These are phyloP conservation scores for Claviceps sp. DNA, from an alignment of 2,329 filamentous ascomycete species.

Conservation along the genomic window DNA sequence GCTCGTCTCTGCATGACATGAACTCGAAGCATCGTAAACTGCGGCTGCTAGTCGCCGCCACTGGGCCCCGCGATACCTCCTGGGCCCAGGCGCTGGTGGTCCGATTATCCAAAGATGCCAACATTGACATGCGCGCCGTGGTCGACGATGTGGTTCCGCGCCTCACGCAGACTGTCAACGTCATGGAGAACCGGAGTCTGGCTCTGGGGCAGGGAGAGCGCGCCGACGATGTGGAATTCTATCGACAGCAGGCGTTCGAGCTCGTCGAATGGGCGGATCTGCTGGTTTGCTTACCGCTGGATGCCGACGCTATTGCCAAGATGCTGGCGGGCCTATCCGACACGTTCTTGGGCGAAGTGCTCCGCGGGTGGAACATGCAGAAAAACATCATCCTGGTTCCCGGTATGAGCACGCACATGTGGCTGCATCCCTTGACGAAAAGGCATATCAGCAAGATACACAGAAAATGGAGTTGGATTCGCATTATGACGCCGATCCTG, in stretches of 20 bases:
- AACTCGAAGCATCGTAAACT: constrained; percentile 31
- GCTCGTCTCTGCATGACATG: constrained; percentile 24
- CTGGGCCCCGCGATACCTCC: constrained; percentile 50
- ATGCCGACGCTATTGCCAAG: constrained; percentile 71
- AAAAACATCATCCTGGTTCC: constrained; percentile 79
- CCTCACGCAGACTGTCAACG: constrained; percentile 48
- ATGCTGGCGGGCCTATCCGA: constrained; percentile 79
- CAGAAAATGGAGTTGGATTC: constrained; percentile 76
- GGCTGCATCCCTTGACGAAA: constrained; percentile 80
- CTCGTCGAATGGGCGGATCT: constrained; percentile 81
- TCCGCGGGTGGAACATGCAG: constrained; percentile 75
- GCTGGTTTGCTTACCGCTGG: constrained; percentile 70
- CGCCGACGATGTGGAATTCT: constrained; percentile 38
- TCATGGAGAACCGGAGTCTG: constrained; percentile 40
- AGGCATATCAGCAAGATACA: constrained; percentile 75
- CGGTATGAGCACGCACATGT: constrained; percentile 79
- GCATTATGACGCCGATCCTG: constrained; percentile 65
- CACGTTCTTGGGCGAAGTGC: constrained; percentile 64
- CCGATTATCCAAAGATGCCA: constrained; percentile 50
- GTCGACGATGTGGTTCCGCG: constrained; percentile 52
- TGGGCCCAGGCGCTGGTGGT: constrained; percentile 54
- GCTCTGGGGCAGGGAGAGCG: constrained; percentile 17
- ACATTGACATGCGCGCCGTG: constrained; percentile 48
- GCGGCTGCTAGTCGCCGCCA: constrained; percentile 50
- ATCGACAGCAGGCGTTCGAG: constrained; percentile 41